A percentile compares a stretch with the other conserved stretches of the same genome.
phyloP scores from a whole-genome alignment of 2,329 filamentous ascomycete genomes.

The Colletotrichum australisinense region DNA sequence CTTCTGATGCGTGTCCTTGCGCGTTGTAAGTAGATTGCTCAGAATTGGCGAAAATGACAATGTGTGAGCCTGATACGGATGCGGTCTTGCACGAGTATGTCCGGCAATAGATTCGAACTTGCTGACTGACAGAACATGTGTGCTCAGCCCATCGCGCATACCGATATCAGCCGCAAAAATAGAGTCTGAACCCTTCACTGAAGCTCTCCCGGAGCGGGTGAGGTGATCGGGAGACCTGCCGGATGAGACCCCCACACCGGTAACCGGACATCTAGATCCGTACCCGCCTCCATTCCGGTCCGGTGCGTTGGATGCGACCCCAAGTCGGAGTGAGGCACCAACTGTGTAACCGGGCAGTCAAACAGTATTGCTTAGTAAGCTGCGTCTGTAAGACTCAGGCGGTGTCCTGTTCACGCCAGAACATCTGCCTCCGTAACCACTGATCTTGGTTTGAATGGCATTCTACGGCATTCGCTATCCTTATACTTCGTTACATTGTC shows the following conservation, averaged over 20 bases:
- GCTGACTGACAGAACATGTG: neutral
- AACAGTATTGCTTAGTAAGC: neutral
- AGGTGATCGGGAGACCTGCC: neutral
- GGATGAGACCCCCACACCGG: neutral
- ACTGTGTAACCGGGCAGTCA: neutral
- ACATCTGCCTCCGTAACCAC: neutral
- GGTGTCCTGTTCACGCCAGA: neutral
- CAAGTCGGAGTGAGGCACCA: neutral
- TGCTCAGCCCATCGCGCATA: neutral
- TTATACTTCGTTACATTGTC: neutral
- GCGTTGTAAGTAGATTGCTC: neutral
- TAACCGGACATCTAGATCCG: neutral
- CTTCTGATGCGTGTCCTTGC: neutral
- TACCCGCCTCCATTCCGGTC: slow-evolving; percentile 1
- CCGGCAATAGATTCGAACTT: neutral
- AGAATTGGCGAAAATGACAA: neutral
- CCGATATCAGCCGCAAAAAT: neutral
- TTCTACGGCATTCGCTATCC: no score
- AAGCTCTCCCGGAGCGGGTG: neutral
- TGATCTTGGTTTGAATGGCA: neutral
- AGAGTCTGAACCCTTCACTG: neutral
- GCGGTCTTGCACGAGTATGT: neutral
- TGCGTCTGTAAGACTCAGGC: neutral
- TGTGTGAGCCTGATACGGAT: neutral
- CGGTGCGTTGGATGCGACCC: neutral